phyloP scores from a whole-genome alignment of 2,329 filamentous ascomycete genomes.

The Phaeoacremonium minimum region DNA sequence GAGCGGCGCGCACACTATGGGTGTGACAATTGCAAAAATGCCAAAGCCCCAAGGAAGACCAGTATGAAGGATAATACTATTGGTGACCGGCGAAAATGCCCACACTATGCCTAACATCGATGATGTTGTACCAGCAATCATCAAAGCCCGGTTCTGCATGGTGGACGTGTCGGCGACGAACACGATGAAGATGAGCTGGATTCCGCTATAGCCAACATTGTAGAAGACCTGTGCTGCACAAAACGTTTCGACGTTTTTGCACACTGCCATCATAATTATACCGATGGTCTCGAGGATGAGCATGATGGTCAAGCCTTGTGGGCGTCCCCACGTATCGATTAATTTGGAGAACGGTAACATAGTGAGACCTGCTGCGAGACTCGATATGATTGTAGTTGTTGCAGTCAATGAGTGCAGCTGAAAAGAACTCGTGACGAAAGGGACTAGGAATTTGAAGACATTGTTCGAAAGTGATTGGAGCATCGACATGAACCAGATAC shows the following conservation, averaged over 20 bases:
- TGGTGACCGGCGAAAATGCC: conserved; percentile 54
- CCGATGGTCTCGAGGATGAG: conserved; percentile 44
- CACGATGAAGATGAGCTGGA: conserved; percentile 42
- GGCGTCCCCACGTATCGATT: conserved; percentile 64
- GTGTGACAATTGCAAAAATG: conserved; percentile 59
- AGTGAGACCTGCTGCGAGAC: conserved; percentile 53
- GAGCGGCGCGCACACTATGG: conserved; percentile 56
- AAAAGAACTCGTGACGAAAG: conserved; percentile 48
- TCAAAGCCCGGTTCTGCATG: conserved; percentile 60
- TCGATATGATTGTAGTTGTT: conserved; percentile 50
- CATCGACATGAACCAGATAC: too few species aligned
- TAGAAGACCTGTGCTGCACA: conserved; percentile 65
- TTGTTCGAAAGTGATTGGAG: too few species aligned
- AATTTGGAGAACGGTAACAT: conserved; percentile 65
- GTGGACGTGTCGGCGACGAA: conserved; percentile 66
- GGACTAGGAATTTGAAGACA: conserved; percentile 32
- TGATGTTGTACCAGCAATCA: conserved; percentile 58
- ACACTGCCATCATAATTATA: conserved; percentile 63
- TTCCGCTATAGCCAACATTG: conserved; percentile 46
- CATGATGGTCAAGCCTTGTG: conserved; percentile 56
- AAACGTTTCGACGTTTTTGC: conserved; percentile 55
- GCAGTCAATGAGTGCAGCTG: conserved; percentile 49
- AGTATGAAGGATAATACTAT: conserved; percentile 42
- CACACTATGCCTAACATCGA: conserved; percentile 65
- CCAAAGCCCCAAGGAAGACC: conserved; percentile 68